phyloP scores from a whole-genome alignment of 2,329 filamentous ascomycete genomes.

The Endothia cerciana region DNA sequence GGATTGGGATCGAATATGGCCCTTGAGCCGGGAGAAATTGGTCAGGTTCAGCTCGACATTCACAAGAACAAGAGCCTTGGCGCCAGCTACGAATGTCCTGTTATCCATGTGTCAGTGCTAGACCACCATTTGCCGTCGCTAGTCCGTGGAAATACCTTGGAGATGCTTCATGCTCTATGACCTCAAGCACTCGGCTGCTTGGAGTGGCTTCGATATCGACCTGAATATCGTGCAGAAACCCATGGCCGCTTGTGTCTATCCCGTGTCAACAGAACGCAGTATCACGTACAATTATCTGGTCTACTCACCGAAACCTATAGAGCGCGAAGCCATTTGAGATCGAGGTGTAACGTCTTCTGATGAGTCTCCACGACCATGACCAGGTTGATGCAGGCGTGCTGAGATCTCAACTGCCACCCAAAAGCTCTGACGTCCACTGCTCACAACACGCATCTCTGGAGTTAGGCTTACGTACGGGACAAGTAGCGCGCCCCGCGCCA shows the following conservation, averaged over 20 bases:
- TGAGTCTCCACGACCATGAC: neutral
- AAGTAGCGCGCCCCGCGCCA: neutral
- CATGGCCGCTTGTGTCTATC: slow-evolving; percentile 27
- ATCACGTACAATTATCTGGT: too few relatives aligned
- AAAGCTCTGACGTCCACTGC: slow-evolving; percentile 21
- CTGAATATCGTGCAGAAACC: slow-evolving; percentile 6
- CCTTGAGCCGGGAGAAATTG: slow-evolving; percentile 13
- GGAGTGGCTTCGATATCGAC: slow-evolving; percentile 23
- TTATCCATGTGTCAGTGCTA: neutral
- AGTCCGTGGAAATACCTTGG: slow-evolving; percentile 43
- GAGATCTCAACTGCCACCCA: slow-evolving; percentile 28
- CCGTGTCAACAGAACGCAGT: neutral
- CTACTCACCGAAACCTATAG: slow-evolving; percentile 2
- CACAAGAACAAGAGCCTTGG: slow-evolving; percentile 53
- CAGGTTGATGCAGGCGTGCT: slow-evolving; percentile 1
- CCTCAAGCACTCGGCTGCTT: slow-evolving; percentile 44
- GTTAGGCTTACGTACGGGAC: slow-evolving; percentile 23
- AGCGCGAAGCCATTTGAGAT: neutral
- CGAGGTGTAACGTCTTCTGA: neutral
- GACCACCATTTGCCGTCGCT: neutral
- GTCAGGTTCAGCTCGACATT: slow-evolving; percentile 44
- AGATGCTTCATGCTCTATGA: slow-evolving; percentile 49
- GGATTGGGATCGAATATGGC: slow-evolving; percentile 46
- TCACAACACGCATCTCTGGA: slow-evolving; percentile 22
- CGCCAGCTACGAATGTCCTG: slow-evolving; percentile 49